These are phyloP conservation scores for Phytopythium boreale DNA, from an alignment of 352 stramenopile species.

Conservation along the genomic window DNA sequence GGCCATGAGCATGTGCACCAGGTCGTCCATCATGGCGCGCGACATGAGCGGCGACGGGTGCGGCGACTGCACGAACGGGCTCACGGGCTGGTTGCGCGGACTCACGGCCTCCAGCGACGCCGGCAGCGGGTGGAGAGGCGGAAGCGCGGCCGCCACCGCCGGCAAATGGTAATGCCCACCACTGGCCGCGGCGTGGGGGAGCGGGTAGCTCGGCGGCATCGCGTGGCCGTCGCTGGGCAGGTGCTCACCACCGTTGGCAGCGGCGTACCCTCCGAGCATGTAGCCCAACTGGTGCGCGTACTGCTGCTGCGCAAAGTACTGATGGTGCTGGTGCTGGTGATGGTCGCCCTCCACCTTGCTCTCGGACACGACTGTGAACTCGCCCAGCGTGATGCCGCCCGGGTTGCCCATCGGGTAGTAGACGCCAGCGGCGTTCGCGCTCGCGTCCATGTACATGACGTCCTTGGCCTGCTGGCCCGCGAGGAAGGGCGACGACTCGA, in stretches of 20 bases:
- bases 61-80: neutral
- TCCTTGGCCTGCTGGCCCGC: slow-evolving; percentile 1
- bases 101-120: slow-evolving; percentile 2
- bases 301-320: slow-evolving; percentile 1
- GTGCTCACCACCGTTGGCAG: neutral
- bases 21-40: slow-evolving; percentile 10
- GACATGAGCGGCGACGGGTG: slow-evolving; percentile 7
- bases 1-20: slow-evolving; percentile 8
- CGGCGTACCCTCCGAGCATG: slow-evolving; percentile 4
- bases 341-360: slow-evolving; percentile 6
- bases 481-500: neutral
- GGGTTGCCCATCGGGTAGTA: slow-evolving; percentile 4
- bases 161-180: neutral
- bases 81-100: neutral
- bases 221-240: neutral
- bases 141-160: neutral
- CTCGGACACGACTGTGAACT: slow-evolving; percentile 5
- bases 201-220: neutral
- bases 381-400: neutral
- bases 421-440: neutral
- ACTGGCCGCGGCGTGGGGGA: neutral
- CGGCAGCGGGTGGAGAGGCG: slow-evolving; percentile 2
- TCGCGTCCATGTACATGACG: neutral
- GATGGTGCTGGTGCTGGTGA: neutral
- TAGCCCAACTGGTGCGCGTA: slow-evolving; percentile 8